These are phyloP conservation scores for Naganishia sp. DNA, from an alignment of 1,284 basidiomycete genomes.

Conservation along the genomic window DNA sequence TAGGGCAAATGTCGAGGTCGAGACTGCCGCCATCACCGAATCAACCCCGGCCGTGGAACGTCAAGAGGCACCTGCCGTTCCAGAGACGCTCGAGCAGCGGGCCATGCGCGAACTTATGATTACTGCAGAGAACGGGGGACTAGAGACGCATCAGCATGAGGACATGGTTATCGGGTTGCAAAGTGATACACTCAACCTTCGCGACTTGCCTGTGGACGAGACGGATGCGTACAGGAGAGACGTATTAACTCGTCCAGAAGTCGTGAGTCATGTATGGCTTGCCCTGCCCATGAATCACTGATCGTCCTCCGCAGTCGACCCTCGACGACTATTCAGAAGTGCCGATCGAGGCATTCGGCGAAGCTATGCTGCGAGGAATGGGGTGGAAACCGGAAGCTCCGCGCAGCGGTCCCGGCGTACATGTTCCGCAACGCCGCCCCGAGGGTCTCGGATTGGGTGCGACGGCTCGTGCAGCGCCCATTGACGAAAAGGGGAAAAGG, in stretches of 20 bases:
- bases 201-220: conserved; percentile 62
- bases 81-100: conserved; percentile 60
- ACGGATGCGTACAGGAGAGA: conserved; percentile 78
- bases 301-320: conserved; percentile 57
- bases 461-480: conserved; percentile 58
- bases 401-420: conserved; percentile 65
- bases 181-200: conserved; percentile 55
- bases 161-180: conserved; percentile 60
- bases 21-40: conserved; percentile 39
- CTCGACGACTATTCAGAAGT: conserved; percentile 86
- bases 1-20: not conserved
- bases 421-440: conserved; percentile 75
- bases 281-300: not conserved
- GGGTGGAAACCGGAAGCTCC: conserved; percentile 82
- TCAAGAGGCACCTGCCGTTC: conserved; percentile 8
- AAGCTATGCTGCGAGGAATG: conserved; percentile 92
- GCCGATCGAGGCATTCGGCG: conserved; percentile 89
- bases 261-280: conserved; percentile 39
- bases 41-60: conserved; percentile 58
- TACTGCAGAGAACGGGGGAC: conserved; percentile 49
- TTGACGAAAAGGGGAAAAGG: conserved; percentile 41
- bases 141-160: conserved; percentile 50
- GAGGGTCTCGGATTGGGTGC: conserved; percentile 87
- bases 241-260: conserved; percentile 71
- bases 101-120: conserved; percentile 73